These are phyloP conservation scores for Chrysanthemum seticuspe DNA, from an alignment of 129 eudicot genomes.

Conservation along the genomic window DNA sequence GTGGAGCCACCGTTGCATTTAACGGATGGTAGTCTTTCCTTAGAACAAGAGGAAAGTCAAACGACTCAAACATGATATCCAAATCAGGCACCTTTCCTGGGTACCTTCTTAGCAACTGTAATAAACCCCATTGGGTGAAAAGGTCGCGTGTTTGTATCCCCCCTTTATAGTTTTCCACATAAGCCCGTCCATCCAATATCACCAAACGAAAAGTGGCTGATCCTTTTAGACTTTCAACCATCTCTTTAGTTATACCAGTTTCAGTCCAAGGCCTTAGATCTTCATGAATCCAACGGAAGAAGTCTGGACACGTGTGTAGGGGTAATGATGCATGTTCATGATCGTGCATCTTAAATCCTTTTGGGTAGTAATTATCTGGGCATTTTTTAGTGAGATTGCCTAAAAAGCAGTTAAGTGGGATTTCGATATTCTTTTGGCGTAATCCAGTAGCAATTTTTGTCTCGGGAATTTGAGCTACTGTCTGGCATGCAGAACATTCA, in stretches of 20 bases:
- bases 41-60: constrained; percentile 67
- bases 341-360: constrained; percentile 23
- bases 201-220: constrained; percentile 76
- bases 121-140: constrained; percentile 82
- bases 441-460: constrained; percentile 8
- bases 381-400: constrained; percentile 44
- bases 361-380: constrained; percentile 63
- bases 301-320: constrained; percentile 59
- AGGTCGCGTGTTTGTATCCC: constrained; percentile 66
- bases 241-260: constrained; percentile 64
- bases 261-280: constrained; percentile 84
- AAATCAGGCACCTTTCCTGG: constrained; percentile 83
- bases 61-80: constrained; percentile 85
- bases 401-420: constrained; percentile 52
- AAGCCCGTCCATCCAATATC: constrained; percentile 63
- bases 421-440: constrained; percentile 21
- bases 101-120: constrained; percentile 78
- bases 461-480: constrained; percentile 16
- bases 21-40: constrained; percentile 25
- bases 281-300: constrained; percentile 78
- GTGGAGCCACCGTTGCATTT: constrained; percentile 48
- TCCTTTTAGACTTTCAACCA: constrained; percentile 53
- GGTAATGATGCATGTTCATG: constrained; percentile 23
- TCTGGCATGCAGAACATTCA: constrained; percentile 32
- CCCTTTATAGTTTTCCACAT: constrained; percentile 47